A percentile compares a stretch with the other conserved stretches of the same genome.
Conservation (phyloP, 2,329 filamentous ascomycete genomes). For the Sarocladium brachiariae region DNA sequence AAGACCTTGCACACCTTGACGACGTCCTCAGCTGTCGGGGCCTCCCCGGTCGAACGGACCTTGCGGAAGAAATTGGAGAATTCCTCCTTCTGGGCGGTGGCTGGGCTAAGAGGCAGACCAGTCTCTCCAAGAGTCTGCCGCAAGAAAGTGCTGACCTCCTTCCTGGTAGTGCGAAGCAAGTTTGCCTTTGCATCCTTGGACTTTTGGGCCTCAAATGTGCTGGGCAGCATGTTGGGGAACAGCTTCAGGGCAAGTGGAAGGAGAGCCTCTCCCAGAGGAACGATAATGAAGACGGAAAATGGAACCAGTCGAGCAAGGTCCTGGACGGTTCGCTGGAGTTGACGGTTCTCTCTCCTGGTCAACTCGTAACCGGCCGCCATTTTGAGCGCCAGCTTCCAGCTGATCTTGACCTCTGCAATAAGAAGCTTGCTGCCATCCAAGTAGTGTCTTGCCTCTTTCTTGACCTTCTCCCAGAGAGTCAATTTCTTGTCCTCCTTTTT, state of each 20-base stretch:
- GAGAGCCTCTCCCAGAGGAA: conserved; percentile 90
- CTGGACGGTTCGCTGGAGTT: conserved; percentile 87
- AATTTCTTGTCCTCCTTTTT: conserved; percentile 71
- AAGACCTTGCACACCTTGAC: conserved; percentile 99
- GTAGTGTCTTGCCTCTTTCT: conserved; percentile 89
- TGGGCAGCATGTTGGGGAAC: conserved; percentile 95
- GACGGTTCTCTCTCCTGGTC: conserved; percentile 84
- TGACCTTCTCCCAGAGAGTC: conserved; percentile 85
- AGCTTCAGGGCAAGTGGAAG: conserved; percentile 86
- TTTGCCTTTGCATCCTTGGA: conserved; percentile 84
- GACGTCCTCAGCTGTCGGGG: conserved; percentile 81
- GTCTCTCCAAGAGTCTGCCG: conserved; percentile 85
- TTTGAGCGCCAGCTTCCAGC: conserved; percentile 82
- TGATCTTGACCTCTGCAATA: conserved; percentile 87
- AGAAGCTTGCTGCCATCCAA: conserved; percentile 98
- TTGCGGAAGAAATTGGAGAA: conserved; percentile 98
- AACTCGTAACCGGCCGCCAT: conserved; percentile 98
- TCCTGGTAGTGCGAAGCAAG: conserved; percentile 74
- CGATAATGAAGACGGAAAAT: conserved; percentile 94
- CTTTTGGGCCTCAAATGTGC: conserved; percentile 90
- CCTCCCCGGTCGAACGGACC: conserved; percentile 82
- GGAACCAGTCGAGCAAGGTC: conserved; percentile 89
- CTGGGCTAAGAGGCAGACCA: conserved; percentile 78
- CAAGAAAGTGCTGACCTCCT: conserved; percentile 88
- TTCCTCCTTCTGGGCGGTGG: conserved; percentile 84